Percentiles rank a stretch among this genome's conserved stretches.
Conservation (phyloP, 164 flowering plant species). For the Nymphaea colorata region DNA sequence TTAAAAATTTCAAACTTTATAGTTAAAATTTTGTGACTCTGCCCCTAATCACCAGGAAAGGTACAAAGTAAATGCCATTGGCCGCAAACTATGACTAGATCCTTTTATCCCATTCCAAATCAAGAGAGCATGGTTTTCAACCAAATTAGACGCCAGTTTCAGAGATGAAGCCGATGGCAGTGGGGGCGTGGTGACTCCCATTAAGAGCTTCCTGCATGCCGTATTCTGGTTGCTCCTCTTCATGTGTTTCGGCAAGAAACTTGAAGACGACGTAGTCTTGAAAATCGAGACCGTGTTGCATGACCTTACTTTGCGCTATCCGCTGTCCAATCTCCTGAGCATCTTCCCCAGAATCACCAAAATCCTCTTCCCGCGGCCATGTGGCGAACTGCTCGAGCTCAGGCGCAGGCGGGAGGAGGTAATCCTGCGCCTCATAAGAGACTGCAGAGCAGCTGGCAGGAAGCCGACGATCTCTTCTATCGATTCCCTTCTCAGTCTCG, state of each 20-base stretch:
- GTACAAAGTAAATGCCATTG: no score
- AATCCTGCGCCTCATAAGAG: constrained; percentile 19
- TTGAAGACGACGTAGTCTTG: constrained; percentile 14
- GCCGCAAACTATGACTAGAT: no score
- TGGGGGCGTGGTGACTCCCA: constrained; percentile 3
- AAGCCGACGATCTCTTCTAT: constrained; percentile 1
- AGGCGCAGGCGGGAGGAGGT: constrained; percentile 12
- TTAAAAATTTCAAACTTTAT: no score
- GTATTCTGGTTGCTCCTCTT: constrained; percentile 6
- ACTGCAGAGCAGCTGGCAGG: background rate
- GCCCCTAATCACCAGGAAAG: no score
- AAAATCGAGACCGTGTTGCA: constrained; percentile 12
- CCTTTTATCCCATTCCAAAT: no score
- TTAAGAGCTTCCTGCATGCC: constrained; percentile 14
- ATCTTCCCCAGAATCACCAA: constrained; percentile 21
- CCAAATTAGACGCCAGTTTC: no score
- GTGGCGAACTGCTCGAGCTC: constrained; percentile 10
- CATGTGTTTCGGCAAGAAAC: constrained; percentile 30
- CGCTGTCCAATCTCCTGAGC: constrained; percentile 6
- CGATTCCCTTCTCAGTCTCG: constrained; percentile 11
- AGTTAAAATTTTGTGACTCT: no score
- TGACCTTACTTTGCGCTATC: constrained; percentile 2
- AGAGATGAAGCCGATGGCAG: background rate
- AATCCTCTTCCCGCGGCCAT: constrained; percentile 14
- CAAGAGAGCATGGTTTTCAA: no score